A percentile compares a stretch with the other conserved stretches of the same genome.
phyloP scores from a whole-genome alignment of 78 protist species.

The Cavenderia fasciculata region DNA sequence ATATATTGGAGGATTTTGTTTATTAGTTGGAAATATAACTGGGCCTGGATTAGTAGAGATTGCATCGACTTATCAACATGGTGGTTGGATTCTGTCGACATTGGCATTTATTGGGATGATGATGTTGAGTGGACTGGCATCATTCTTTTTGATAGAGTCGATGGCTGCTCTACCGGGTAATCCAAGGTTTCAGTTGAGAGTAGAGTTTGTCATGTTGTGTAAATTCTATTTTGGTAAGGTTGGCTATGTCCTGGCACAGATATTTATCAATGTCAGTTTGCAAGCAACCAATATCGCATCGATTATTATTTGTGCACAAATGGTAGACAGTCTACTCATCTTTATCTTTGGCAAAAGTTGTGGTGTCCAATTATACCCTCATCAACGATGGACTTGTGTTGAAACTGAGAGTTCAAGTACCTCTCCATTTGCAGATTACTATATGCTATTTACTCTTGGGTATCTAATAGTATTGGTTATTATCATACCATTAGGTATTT shows the following conservation, averaged over 20 bases:
- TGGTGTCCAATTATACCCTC: slow-evolving; percentile 55
- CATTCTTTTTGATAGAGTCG: slow-evolving; percentile 28
- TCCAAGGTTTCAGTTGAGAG: slow-evolving; percentile 28
- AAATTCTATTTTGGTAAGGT: slow-evolving; percentile 53
- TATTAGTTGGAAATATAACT: slow-evolving; percentile 51
- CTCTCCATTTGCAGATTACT: slow-evolving; percentile 38
- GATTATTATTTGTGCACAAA: slow-evolving; percentile 60
- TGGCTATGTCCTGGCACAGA: slow-evolving; percentile 34
- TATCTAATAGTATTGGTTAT: slow-evolving; percentile 57
- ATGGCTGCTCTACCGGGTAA: slow-evolving; percentile 58
- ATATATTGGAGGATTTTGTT: slow-evolving; percentile 39
- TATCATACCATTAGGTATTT: slow-evolving; percentile 73
- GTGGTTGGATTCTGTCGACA: slow-evolving; percentile 73
- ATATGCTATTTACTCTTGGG: slow-evolving; percentile 68
- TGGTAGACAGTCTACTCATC: slow-evolving; percentile 41
- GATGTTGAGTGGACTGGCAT: slow-evolving; percentile 30
- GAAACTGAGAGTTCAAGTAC: background rate
- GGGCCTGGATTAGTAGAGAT: slow-evolving; percentile 74
- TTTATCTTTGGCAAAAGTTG: slow-evolving; percentile 38
- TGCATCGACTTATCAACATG: slow-evolving; percentile 55
- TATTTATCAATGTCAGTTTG: slow-evolving; percentile 47
- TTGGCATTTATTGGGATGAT: background rate
- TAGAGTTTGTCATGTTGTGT: slow-evolving; percentile 40
- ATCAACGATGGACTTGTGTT: slow-evolving; percentile 27
- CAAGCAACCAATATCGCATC: slow-evolving; percentile 72